Evolutionary conservation across 345 rosid genomes (phyloP).

Genomic region (Eucalyptus globulus): DNA sequence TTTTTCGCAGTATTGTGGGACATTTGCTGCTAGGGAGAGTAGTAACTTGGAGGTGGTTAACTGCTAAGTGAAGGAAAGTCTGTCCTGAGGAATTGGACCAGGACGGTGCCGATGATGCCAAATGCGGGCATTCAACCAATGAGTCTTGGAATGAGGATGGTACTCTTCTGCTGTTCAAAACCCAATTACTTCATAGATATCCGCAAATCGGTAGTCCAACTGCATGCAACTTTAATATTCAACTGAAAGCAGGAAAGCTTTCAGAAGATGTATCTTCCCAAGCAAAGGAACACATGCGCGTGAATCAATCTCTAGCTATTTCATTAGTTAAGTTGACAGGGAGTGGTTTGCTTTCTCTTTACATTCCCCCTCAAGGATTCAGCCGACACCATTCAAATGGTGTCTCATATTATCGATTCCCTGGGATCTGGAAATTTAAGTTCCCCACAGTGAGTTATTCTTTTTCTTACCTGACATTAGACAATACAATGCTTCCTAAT

Average conservation of each 20-base stretch:
- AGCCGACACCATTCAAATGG: constrained; percentile 22
- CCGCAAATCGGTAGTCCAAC: not conserved
- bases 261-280: not conserved
- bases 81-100: constrained; percentile 11
- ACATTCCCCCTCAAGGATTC: constrained; percentile 30
- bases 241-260: constrained; percentile 11
- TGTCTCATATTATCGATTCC: constrained; percentile 35
- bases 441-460: constrained; percentile 57
- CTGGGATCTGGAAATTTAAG: constrained; percentile 45
- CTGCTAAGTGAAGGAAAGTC: constrained; percentile 43
- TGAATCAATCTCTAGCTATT: constrained; percentile 22
- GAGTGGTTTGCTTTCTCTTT: constrained; percentile 77
- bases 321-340: constrained; percentile 76
- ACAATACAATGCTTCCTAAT: not conserved
- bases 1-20: too few relatives aligned
- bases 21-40: not conserved
- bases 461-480: not conserved
- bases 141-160: not conserved
- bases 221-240: not conserved
- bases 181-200: not conserved
- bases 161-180: not conserved
- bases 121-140: not conserved
- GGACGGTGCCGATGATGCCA: not conserved
- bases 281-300: constrained; percentile 2
- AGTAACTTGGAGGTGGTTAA: not conserved